Conservation (phyloP, 2,329 filamentous ascomycete genomes). For the Apiospora aurea region DNA sequence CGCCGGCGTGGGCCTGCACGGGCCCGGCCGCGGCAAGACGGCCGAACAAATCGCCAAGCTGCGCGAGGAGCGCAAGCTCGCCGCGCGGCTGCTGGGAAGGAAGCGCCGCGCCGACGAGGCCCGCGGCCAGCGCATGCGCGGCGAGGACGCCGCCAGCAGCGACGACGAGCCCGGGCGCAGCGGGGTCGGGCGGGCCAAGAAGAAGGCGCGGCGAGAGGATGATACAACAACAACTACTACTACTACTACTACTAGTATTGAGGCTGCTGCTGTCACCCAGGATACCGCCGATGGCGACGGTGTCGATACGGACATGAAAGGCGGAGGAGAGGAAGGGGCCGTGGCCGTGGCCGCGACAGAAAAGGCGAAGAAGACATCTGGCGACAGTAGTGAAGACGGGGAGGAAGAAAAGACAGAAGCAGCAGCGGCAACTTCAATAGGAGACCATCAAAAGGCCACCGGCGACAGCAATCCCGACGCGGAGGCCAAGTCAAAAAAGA, state of each 20-base stretch:
- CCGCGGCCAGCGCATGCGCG: constrained; percentile 33
- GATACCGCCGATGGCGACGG: not conserved
- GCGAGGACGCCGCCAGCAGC: constrained; percentile 36
- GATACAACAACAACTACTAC: not conserved
- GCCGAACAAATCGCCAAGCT: not conserved
- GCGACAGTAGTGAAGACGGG: not conserved
- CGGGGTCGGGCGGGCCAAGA: constrained; percentile 42
- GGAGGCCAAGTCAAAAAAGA: constrained; percentile 34
- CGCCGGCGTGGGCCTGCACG: constrained; percentile 31
- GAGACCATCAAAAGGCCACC: not conserved
- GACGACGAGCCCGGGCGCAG: constrained; percentile 43
- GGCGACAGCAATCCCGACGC: not conserved
- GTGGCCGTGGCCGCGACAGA: not conserved
- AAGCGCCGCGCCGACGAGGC: constrained; percentile 33
- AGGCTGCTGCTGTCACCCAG: not conserved
- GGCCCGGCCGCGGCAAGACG: constrained; percentile 24
- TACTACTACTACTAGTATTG: not conserved
- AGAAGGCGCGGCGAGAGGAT: constrained; percentile 29
- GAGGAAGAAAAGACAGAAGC: not conserved
- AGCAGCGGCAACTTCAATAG: not conserved
- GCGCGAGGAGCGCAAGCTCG: constrained; percentile 14
- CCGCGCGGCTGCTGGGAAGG: constrained; percentile 23
- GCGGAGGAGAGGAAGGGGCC: not conserved
- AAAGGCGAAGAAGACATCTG: not conserved
- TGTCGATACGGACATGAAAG: not conserved